Base-by-base conservation (phyloP, 2,329 filamentous ascomycete species). In the Phaeoacremonium minimum region DNA sequence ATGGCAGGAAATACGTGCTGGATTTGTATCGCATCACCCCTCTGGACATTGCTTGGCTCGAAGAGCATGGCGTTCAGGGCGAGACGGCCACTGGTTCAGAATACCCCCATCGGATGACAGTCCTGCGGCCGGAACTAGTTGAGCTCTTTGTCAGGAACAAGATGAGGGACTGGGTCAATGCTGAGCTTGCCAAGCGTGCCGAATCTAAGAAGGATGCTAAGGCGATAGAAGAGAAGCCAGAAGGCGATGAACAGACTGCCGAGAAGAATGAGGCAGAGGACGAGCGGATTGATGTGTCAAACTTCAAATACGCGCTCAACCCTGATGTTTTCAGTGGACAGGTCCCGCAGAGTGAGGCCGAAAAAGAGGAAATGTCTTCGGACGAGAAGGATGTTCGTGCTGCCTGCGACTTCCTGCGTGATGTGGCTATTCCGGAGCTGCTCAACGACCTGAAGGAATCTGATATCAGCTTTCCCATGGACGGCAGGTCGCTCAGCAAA, bases 401-500 rank as follows among this genome's bases (percentile, higher is more conserved):
- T 38, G 88, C 88, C 18, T 93, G 89, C 65, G 71, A 80, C 36
- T 89, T 85, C 60, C 73, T 98, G 33, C 79, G 80, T 7, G 73
- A 80, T 7, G 82, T 84, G 42, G 78, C 88, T 37, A 85, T 98
- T 46, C 89, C 91, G n/a, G 79, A 85, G 38, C 73, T 98, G 39
- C 66, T 97, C 40, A 81, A 84, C 44, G 91, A 98, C 52, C 76
- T 98, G 40, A 84, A 85, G 55, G 87, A 95, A 47, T 90, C 88
- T 6, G 91, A 98, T 49, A 84, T 95, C 47, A 93, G 91, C 52
- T 97, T 97, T 69, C 93, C 93, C 11, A 96, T 97, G 88, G 94
- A 98, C 52, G 93, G 93, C n/a, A 79, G 86, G 53, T 96, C 91
- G 15, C 72, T 98, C 40, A 87, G 85, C 51, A 81, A 83, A 46